Percentiles rank a stretch among this genome's conserved stretches.
phyloP scores from a whole-genome alignment of 2,329 filamentous ascomycete species.

The Fusarium tanahbumbuense region DNA sequence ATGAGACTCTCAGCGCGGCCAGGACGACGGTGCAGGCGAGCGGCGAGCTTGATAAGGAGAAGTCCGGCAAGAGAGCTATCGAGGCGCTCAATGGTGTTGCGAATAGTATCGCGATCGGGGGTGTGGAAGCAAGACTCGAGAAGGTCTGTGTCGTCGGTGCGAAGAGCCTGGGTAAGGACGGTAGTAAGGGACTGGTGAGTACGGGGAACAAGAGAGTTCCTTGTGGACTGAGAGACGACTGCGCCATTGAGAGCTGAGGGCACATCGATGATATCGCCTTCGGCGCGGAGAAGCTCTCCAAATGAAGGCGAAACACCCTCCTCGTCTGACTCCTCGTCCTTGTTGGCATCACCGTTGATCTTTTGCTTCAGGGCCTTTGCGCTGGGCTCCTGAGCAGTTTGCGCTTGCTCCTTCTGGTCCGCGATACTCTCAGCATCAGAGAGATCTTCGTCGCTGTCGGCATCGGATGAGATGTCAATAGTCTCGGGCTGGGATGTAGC shows the following conservation, averaged over 20 bases:
- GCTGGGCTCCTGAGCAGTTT: conserved; percentile 14
- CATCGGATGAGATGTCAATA: conserved; percentile 70
- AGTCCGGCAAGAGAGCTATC: conserved; percentile 84
- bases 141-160: conserved; percentile 88
- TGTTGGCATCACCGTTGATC: conserved; percentile 46
- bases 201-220: conserved; percentile 67
- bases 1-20: conserved; percentile 91
- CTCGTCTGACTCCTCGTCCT: conserved; percentile 56
- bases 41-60: conserved; percentile 85
- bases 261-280: conserved; percentile 81
- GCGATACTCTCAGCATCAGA: conserved; percentile 59
- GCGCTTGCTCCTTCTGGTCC: conserved; percentile 33
- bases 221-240: conserved; percentile 55
- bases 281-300: conserved; percentile 82
- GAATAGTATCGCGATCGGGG: conserved; percentile 79
- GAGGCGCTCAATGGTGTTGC: conserved; percentile 89
- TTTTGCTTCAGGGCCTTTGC: conserved; percentile 36
- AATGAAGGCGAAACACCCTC: conserved; percentile 76
- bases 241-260: conserved; percentile 50
- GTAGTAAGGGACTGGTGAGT: conserved; percentile 86
- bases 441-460: conserved; percentile 59
- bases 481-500: conserved; percentile 55
- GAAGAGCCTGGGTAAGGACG: conserved; percentile 92
- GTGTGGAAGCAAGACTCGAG: conserved; percentile 93
- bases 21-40: conserved; percentile 86